Base-by-base conservation (phyloP, 768 basidiomycete species). In the Podaxis rugospora region DNA sequence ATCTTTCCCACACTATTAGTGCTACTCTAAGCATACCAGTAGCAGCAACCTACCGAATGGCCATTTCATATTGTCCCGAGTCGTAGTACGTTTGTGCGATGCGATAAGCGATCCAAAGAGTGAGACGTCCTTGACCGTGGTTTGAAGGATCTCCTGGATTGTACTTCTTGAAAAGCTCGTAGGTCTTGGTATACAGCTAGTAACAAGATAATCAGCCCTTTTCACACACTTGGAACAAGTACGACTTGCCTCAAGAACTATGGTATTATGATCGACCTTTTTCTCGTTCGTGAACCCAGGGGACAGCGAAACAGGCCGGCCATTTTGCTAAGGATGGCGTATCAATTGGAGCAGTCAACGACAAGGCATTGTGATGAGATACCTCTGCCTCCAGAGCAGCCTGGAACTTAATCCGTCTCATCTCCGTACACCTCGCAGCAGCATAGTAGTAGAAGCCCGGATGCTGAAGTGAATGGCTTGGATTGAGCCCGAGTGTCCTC, bases 381-480 rank as follows among this genome's bases (percentile, higher is more conserved):
- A 87, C 88, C 76, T 90, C 86, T 9, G 77, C 76, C 27, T 86
- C 81, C 9, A 84, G 55, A 14, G 83, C 81, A 16, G 77, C 76
- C 55, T 88, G 64, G 70, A 89, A 98, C 32, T 88, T 79, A 64
- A 84, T 80, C 40, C 87, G 75, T 27, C 96, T 77, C 63, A 84
- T 79, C 66, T 95, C 89, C 0, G 93, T 93, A 68, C 92, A 95
- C 44, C 83, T 80, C 0, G 92, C 96, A 0, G 95, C 92, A 75
- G 90, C 86, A 67, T 91, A 90, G 74, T 93, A 97, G 69, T 95
- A 96, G 70, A 89, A 94, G 0, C 94, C 95, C 0, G 96, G 89
- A 68, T 95, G 93, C 68, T 95, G 93, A 51, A 98, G 72, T 0
- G 90, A 86, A 65, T 89, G 87, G 42, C 83, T 85, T 0, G 96